Conservation (phyloP, 2,329 filamentous ascomycete species). For the Aspergillus japonicus region DNA sequence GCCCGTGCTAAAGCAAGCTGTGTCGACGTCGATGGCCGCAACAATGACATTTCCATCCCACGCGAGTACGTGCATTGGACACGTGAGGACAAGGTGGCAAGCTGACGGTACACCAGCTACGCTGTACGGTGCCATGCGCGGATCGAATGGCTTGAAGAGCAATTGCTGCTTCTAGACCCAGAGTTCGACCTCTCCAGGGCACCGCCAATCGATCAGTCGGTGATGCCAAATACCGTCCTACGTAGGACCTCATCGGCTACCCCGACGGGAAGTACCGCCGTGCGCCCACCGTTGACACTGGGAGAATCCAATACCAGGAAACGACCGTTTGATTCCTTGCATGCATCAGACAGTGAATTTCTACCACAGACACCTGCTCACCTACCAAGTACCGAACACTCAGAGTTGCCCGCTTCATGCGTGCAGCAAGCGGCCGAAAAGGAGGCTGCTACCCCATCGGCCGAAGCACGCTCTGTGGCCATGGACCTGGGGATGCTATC, state of each 20-base stretch:
- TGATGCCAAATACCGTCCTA: not conserved
- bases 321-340: conserved; percentile 19
- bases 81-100: not conserved
- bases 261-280: not conserved
- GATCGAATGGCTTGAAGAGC: conserved; percentile 37
- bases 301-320: conserved; percentile 1
- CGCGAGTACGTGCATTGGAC: conserved; percentile 29
- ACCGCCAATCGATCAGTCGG: conserved; percentile 25
- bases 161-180: conserved; percentile 27
- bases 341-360: conserved; percentile 16
- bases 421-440: not conserved
- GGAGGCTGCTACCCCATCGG: conserved; percentile 13
- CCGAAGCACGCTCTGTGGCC: conserved; percentile 31
- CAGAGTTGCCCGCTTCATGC: not conserved
- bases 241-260: not conserved
- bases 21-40: conserved; percentile 41
- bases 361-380: not conserved
- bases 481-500: conserved; percentile 40
- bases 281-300: not conserved
- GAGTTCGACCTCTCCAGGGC: conserved; percentile 31
- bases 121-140: conserved; percentile 27
- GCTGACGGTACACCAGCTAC: conserved; percentile 13
- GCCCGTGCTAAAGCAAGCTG: conserved; percentile 36
- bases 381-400: not conserved
- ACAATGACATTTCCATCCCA: conserved; percentile 35